Evolutionary conservation across 495 filamentous ascomycete species (phyloP).

Genomic region (Talaromyces borbonicus): DNA sequence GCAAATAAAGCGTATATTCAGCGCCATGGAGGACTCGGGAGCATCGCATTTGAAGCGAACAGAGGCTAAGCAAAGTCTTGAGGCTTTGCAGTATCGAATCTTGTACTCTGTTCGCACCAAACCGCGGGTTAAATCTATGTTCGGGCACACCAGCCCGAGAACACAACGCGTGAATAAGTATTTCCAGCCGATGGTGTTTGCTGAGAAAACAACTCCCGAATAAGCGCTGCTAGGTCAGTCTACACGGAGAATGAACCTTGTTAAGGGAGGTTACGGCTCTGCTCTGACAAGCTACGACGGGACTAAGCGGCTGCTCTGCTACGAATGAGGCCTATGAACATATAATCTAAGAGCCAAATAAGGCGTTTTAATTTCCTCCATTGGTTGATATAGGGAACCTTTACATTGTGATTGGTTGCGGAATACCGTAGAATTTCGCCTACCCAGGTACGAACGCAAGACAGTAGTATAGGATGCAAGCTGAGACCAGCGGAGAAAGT

Average conservation of each 20-base stretch:
- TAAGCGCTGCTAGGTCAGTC: too few species aligned
- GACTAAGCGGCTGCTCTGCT: too few species aligned
- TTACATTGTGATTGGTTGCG: not conserved
- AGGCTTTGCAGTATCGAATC: slow-evolving; percentile 61
- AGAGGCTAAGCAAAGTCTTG: slow-evolving; percentile 61
- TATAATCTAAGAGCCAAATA: too few species aligned
- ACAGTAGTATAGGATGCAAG: slow-evolving; percentile 1
- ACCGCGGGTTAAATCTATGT: slow-evolving; percentile 38
- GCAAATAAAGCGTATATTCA: slow-evolving; percentile 55
- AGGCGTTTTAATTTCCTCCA: too few species aligned
- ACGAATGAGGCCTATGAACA: too few species aligned
- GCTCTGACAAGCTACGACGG: too few species aligned
- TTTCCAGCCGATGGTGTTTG: too few species aligned
- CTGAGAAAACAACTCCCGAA: too few species aligned
- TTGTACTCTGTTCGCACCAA: slow-evolving; percentile 59
- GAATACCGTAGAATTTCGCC: not conserved
- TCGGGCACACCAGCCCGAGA: not conserved
- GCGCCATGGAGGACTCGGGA: slow-evolving; percentile 63
- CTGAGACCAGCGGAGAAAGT: slow-evolving; percentile 1
- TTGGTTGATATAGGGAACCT: too few species aligned
- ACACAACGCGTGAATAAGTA: too few species aligned
- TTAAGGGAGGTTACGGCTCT: too few species aligned
- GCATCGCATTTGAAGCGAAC: slow-evolving; percentile 61
- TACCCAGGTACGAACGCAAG: not conserved
- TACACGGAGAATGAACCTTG: too few species aligned